A percentile compares a stretch with the other conserved stretches of the same genome.
These are phyloP conservation scores for Leccinum barrowsii DNA, from an alignment of 768 basidiomycete genomes.

Conservation along the genomic window DNA sequence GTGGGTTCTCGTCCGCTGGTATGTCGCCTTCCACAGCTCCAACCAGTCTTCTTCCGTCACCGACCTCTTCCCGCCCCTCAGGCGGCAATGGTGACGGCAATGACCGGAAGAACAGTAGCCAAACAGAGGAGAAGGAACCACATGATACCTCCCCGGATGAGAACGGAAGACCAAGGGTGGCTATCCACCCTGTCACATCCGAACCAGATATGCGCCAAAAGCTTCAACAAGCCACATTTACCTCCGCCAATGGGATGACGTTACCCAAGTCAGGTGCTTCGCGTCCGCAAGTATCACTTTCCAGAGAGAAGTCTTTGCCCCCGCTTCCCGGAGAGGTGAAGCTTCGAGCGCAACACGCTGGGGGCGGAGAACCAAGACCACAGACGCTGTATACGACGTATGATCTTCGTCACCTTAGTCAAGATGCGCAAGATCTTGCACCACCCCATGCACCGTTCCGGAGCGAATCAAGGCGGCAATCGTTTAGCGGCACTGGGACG, in stretches of 20 bases:
- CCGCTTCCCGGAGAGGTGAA: slow-evolving; percentile 63
- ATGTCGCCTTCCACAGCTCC: slow-evolving; percentile 74
- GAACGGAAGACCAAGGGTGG: slow-evolving; percentile 36
- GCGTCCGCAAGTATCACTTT: slow-evolving; percentile 24
- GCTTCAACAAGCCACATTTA: slow-evolving; percentile 34
- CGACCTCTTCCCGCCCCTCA: slow-evolving; percentile 66
- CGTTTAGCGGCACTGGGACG: slow-evolving; percentile 65
- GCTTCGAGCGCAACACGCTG: slow-evolving; percentile 34
- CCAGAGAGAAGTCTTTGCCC: slow-evolving; percentile 73
- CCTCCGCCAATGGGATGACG: slow-evolving; percentile 31
- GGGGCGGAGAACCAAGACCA: slow-evolving; percentile 47
- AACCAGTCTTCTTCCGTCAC: slow-evolving; percentile 72
- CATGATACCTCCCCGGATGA: slow-evolving; percentile 28
- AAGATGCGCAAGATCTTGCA: slow-evolving; percentile 44
- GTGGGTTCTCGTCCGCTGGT: slow-evolving; percentile 51
- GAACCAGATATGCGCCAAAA: slow-evolving; percentile 61
- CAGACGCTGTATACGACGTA: slow-evolving; percentile 63
- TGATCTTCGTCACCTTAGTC: slow-evolving; percentile 51
- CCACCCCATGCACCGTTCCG: slow-evolving; percentile 67
- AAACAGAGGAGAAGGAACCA: slow-evolving; percentile 44
- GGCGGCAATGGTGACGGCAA: slow-evolving; percentile 53
- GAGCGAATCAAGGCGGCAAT: slow-evolving; percentile 64
- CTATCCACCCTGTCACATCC: slow-evolving; percentile 52
- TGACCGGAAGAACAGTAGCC: slow-evolving; percentile 38
- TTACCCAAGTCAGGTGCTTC: slow-evolving; percentile 20